Base-by-base conservation (phyloP, 768 basidiomycete genomes). In the Baorangia bicolor region DNA sequence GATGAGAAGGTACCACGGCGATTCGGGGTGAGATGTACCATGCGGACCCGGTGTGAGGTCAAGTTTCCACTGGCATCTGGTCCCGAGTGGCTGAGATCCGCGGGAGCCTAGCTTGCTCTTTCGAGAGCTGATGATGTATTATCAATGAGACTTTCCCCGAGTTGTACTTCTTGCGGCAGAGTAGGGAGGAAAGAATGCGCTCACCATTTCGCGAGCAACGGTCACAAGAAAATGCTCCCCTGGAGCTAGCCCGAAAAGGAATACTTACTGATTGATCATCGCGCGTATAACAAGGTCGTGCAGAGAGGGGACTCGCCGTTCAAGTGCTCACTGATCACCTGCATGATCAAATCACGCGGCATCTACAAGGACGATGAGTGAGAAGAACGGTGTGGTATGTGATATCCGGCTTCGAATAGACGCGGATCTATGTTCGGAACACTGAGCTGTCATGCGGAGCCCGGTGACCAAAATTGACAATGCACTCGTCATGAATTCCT, bases 361-460 rank as follows among this genome's bases (percentile, higher is more conserved):
- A 40, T 30, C 25, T 11, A 34, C 33, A 41, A 34, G 13, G 45
- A 38, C 25, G 28, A 25, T 16, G 25, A 20, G 34, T 20, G 28
- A 28, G 39, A 47, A 34, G 30, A 37, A n/a, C 10, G 9, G 18
- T 23, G 13, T 31, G 0, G 35, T 11, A 38, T 43, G 54, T 23
- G 23, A 57, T 27, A 34, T 30, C 12, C 21, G n/a, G 47, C 43
- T 49, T 60, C 25, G 35, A 55, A 60, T 60, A 37, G n/a, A 48
- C 9, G 21, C 28, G 8, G 23, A 34, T 4, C 12, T 33, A 38
- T 31, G 30, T 35, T 42, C n/a, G 21, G 35, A 44, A 43, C 20
- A n/a, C 37, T 34, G 31, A 13, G 10, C 13, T 28, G 12, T 25
- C 28, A 10, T 55, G 33, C 13, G 41, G 28, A 14, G 34, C 33